A percentile compares a stretch with the other conserved stretches of the same genome.
Evolutionary conservation across 352 stramenopile genomes (phyloP).

Genomic region (Phytophthora colocasiae): DNA sequence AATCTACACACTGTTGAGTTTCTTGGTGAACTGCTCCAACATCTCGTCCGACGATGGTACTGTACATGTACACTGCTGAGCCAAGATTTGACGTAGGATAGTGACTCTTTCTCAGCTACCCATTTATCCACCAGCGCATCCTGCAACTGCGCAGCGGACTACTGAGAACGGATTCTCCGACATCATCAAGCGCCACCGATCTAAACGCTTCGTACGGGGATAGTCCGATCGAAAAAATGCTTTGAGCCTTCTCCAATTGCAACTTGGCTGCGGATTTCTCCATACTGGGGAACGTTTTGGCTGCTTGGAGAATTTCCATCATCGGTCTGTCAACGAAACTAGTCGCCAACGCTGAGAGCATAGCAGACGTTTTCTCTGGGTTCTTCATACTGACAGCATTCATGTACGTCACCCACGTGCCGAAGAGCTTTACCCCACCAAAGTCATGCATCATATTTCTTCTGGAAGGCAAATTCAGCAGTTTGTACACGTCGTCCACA

Average conservation of each 20-base stretch:
- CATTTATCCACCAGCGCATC: background rate
- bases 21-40: too few relatives aligned
- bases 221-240: background rate
- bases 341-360: background rate
- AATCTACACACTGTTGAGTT: too few relatives aligned
- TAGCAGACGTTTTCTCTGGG: background rate
- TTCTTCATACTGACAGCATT: background rate
- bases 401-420: background rate
- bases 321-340: background rate
- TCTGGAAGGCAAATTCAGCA: background rate
- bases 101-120: background rate
- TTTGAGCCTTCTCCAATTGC: background rate
- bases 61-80: too few relatives aligned
- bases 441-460: background rate
- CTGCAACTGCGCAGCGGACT: background rate
- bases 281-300: constrained; percentile 2
- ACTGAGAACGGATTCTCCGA: background rate
- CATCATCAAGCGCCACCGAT: background rate
- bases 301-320: background rate
- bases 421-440: background rate
- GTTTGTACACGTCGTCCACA: background rate
- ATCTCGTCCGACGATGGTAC: too few relatives aligned
- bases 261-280: background rate
- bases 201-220: background rate
- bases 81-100: too few relatives aligned